These are phyloP conservation scores for Aspergillus fijiensis DNA, from an alignment of 2,329 filamentous ascomycete genomes.

Conservation along the genomic window DNA sequence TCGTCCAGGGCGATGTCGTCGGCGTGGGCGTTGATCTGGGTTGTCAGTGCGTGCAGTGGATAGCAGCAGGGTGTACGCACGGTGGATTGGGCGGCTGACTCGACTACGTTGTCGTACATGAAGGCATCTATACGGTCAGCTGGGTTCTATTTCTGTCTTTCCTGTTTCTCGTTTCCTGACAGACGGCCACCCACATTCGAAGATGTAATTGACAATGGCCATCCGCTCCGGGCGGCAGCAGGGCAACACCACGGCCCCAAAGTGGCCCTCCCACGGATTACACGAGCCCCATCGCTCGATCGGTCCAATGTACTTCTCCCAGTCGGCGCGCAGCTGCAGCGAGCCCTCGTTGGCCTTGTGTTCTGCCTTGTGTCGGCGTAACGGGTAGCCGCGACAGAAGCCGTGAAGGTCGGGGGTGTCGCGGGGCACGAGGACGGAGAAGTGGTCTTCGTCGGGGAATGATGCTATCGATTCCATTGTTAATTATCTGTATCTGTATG, in stretches of 20 bases:
- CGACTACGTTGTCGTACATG: conserved; percentile 20
- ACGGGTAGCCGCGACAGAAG: conserved; percentile 12
- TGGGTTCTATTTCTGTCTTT: too few relatives aligned
- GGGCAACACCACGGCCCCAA: conserved; percentile 15
- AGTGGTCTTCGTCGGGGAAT: not conserved
- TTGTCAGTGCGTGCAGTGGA: not conserved
- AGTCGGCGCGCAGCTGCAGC: conserved; percentile 13
- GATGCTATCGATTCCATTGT: not conserved
- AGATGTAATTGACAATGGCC: conserved; percentile 16
- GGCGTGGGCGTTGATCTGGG: conserved; percentile 13
- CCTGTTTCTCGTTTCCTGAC: too few relatives aligned
- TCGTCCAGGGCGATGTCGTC: conserved; percentile 18
- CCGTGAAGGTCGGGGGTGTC: conserved; percentile 9
- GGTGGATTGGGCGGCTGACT: conserved; percentile 14
- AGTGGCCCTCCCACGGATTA: conserved; percentile 19
- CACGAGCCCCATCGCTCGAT: conserved; percentile 21
- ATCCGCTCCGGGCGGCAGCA: conserved; percentile 17
- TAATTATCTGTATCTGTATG: not conserved
- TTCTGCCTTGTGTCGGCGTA: conserved; percentile 16
- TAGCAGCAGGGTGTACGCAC: conserved; percentile 1
- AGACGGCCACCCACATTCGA: conserved; percentile 16
- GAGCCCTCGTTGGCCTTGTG: conserved; percentile 17
- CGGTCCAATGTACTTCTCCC: conserved; percentile 18
- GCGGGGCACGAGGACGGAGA: conserved; percentile 2
- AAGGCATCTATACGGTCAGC: conserved; percentile 12